Conservation (phyloP, 768 basidiomycete species). For the Coprinopsis sp. region DNA sequence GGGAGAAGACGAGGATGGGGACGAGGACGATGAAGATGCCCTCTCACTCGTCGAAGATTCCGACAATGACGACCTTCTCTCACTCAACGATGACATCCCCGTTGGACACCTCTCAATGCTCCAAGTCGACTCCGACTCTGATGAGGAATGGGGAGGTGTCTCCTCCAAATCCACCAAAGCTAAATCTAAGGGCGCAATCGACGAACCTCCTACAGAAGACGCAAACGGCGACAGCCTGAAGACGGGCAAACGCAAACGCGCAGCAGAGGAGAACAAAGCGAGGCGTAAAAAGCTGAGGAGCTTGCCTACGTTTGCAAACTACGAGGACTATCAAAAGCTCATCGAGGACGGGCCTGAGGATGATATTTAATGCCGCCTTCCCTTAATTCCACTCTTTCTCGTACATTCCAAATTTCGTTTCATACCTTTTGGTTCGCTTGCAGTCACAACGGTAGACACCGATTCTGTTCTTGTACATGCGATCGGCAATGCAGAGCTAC, state of each 20-base stretch:
- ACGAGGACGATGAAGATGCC: conserved; percentile 37
- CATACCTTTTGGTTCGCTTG: too few species aligned
- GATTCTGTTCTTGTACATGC: too few species aligned
- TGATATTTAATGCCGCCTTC: conserved; percentile 49
- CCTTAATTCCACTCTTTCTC: too few species aligned
- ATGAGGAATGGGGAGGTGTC: conserved; percentile 57
- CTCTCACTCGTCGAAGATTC: conserved; percentile 61
- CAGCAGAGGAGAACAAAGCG: conserved; percentile 26
- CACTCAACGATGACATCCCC: conserved; percentile 51
- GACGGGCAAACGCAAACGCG: conserved; percentile 40
- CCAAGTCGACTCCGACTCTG: conserved; percentile 38
- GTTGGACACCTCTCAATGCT: conserved; percentile 53
- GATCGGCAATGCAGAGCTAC: too few species aligned
- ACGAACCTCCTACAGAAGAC: too few species aligned
- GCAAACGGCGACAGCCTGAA: conserved; percentile 19
- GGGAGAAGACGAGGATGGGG: conserved; percentile 27
- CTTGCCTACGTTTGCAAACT: conserved; percentile 79
- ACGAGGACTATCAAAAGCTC: conserved; percentile 81
- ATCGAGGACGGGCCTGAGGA: conserved; percentile 78
- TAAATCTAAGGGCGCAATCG: too few species aligned
- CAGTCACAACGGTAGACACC: too few species aligned
- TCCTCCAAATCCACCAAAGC: conserved; percentile 12
- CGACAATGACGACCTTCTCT: conserved; percentile 67
- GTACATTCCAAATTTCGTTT: too few species aligned
- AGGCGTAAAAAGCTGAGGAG: conserved; percentile 66